These are phyloP conservation scores for Schizochytrium sp. DNA, from an alignment of 108 stramenopile species.

Conservation along the genomic window DNA sequence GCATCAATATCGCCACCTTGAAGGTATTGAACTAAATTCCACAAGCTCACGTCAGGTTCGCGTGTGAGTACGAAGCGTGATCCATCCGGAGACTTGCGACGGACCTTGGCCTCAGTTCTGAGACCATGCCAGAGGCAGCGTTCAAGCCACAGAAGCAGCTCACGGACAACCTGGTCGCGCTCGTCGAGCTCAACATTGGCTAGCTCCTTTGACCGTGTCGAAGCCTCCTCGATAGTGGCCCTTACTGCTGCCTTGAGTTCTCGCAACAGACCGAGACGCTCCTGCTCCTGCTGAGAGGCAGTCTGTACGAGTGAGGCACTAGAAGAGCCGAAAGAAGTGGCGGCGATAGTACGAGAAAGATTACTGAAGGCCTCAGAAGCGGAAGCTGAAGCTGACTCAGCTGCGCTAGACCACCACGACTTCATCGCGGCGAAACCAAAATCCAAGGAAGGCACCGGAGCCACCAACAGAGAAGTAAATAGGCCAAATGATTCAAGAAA, in stretches of 20 bases:
- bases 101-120: constrained; percentile 16
- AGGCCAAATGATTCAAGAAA: too few relatives aligned
- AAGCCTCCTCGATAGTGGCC: constrained; percentile 36
- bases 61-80: constrained; percentile 3
- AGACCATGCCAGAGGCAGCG: constrained; percentile 52
- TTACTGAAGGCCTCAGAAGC: constrained; percentile 3
- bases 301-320: not conserved
- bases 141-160: constrained; percentile 45
- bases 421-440: not conserved
- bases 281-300: constrained; percentile 1
- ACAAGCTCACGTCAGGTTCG: not conserved
- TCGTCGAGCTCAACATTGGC: constrained; percentile 42
- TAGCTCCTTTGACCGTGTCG: not conserved
- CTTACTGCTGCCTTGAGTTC: constrained; percentile 34
- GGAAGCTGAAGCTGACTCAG: not conserved
- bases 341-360: not conserved
- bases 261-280: constrained; percentile 45
- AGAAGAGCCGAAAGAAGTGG: not conserved
- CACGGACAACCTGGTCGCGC: constrained; percentile 33
- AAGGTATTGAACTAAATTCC: constrained; percentile 19
- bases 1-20: not conserved
- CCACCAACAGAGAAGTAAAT: not conserved
- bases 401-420: constrained; percentile 47
- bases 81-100: constrained; percentile 14
- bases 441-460: not conserved